Percentiles rank a stretch among this genome's conserved stretches.
These are phyloP conservation scores for Syncephalastrum sp. DNA, from an alignment of 371 early-diverging fungal genomes.

Conservation along the genomic window DNA sequence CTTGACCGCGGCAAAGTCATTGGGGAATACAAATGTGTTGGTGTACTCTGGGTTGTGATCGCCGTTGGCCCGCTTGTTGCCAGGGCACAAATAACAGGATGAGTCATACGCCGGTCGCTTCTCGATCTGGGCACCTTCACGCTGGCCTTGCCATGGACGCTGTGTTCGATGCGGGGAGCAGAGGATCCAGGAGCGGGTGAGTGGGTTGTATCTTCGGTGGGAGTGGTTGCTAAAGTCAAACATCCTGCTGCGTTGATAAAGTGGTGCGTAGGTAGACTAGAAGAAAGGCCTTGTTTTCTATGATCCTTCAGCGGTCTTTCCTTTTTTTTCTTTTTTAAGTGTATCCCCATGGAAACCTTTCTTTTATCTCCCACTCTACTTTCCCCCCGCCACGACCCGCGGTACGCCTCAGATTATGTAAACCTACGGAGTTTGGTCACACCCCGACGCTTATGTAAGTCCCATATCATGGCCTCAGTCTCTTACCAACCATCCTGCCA, in stretches of 20 bases:
- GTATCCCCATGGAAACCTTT: neutral
- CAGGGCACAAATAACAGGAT: constrained; percentile 84
- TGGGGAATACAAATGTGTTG: constrained; percentile 77
- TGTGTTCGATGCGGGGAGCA: constrained; percentile 94
- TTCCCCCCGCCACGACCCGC: too few relatives aligned
- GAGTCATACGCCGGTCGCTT: constrained; percentile 71
- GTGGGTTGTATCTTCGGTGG: constrained; percentile 88
- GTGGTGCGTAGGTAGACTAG: too few relatives aligned
- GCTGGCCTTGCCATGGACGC: constrained; percentile 91
- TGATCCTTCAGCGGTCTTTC: too few relatives aligned
- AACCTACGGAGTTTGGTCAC: too few relatives aligned
- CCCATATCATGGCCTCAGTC: too few relatives aligned
- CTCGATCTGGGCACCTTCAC: constrained; percentile 49
- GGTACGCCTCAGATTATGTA: too few relatives aligned
- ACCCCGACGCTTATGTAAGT: too few relatives aligned
- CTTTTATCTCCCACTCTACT: neutral
- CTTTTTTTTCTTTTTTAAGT: too few relatives aligned
- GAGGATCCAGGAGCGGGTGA: constrained; percentile 86
- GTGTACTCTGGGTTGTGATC: constrained; percentile 76
- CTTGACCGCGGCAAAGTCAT: constrained; percentile 91
- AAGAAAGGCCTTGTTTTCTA: neutral
- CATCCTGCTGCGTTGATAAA: neutral
- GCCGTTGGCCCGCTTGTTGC: constrained; percentile 78
- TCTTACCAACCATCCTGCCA: too few relatives aligned
- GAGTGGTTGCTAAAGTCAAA: constrained; percentile 61